These are phyloP conservation scores for Cystobasidiaceae sp. DNA, from an alignment of 1,284 basidiomycete species.

Conservation along the genomic window DNA sequence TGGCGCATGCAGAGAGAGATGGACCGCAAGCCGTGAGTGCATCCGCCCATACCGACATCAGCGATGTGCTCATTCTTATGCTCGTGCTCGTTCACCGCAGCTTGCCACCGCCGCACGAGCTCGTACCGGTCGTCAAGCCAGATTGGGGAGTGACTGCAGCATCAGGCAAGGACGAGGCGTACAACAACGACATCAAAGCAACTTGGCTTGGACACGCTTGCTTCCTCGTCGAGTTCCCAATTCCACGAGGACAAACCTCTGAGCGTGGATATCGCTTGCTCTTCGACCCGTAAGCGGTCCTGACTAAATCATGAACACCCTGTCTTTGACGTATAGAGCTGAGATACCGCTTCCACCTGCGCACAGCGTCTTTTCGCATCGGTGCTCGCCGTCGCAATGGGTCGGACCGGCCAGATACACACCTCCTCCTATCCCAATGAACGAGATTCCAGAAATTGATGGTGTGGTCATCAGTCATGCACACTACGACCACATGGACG, in stretches of 20 bases:
- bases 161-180: constrained; percentile 11
- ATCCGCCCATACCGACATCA: no score
- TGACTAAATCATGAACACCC: neutral
- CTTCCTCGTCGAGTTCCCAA: constrained; percentile 63
- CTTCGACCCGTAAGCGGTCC: constrained; percentile 56
- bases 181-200: constrained; percentile 54
- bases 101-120: constrained; percentile 32
- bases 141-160: constrained; percentile 30
- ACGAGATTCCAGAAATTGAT: constrained; percentile 62
- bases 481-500: constrained; percentile 32
- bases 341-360: neutral
- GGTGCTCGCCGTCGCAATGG: constrained; percentile 57
- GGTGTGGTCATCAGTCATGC: constrained; percentile 56
- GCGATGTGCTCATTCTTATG: no score
- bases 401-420: constrained; percentile 58
- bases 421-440: constrained; percentile 57
- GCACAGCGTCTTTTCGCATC: constrained; percentile 55
- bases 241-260: constrained; percentile 39
- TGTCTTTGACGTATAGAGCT: neutral
- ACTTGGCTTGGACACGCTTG: constrained; percentile 68
- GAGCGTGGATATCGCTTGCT: constrained; percentile 59
- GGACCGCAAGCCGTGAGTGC: no score
- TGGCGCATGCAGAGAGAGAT: no score
- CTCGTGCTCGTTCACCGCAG: constrained; percentile 1
- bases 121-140: constrained; percentile 33